These are phyloP conservation scores for Fusarium sp. DNA, from an alignment of 2,329 filamentous ascomycete species.

Conservation along the genomic window DNA sequence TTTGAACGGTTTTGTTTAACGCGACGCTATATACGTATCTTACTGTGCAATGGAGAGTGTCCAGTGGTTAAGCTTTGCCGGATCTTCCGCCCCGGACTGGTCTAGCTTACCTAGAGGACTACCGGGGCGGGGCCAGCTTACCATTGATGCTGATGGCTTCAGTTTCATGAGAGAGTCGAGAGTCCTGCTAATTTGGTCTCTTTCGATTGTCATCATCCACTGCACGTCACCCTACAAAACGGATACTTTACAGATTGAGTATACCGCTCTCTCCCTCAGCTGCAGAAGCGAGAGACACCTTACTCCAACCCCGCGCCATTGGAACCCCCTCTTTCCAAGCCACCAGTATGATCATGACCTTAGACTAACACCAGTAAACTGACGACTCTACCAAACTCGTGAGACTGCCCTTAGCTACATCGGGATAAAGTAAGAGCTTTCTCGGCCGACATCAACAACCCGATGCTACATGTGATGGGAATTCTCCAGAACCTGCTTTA, in stretches of 20 bases:
- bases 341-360: background rate
- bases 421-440: constrained; percentile 1
- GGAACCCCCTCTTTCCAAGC: constrained; percentile 11
- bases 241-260: background rate
- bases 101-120: background rate
- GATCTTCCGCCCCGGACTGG: constrained; percentile 41
- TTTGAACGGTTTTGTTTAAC: background rate
- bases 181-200: background rate
- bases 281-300: background rate
- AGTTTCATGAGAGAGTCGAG: background rate
- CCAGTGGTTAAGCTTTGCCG: constrained; percentile 31
- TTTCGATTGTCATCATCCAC: constrained; percentile 29
- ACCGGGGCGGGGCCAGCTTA: constrained; percentile 19
- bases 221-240: constrained; percentile 32
- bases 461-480: constrained; percentile 32
- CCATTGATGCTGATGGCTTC: constrained; percentile 8
- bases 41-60: background rate
- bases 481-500: constrained; percentile 26
- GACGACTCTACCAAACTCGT: background rate
- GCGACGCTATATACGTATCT: background rate
- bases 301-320: constrained; percentile 16
- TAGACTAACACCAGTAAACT: background rate
- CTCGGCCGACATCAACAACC: constrained; percentile 30
- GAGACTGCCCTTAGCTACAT: constrained; percentile 4
- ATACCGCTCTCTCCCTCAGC: background rate